Conservation (phyloP, 2,329 filamentous ascomycete species). For the Ophiosphaerella narmari region DNA sequence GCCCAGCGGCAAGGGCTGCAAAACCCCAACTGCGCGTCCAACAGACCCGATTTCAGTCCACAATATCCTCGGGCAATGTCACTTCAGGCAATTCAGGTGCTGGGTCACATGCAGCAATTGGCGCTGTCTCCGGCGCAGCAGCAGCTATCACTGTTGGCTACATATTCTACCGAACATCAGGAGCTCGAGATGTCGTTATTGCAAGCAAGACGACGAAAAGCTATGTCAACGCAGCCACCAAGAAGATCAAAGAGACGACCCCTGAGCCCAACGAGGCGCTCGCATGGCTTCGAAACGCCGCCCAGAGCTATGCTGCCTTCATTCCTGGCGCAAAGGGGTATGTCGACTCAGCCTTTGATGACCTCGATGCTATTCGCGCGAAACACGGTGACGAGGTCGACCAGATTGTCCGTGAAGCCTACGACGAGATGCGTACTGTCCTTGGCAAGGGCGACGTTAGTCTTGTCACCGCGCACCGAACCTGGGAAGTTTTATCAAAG, state of each 20-base stretch:
- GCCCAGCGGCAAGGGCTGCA: constrained; percentile 27
- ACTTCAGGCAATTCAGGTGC: constrained; percentile 25
- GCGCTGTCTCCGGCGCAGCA: constrained; percentile 56
- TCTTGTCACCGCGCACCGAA: constrained; percentile 64
- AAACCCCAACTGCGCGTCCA: constrained; percentile 36
- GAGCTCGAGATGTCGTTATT: constrained; percentile 54
- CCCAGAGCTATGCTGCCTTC: constrained; percentile 71
- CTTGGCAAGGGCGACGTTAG: constrained; percentile 64
- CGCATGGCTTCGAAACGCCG: constrained; percentile 66
- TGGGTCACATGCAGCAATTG: constrained; percentile 50
- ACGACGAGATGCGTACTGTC: constrained; percentile 67
- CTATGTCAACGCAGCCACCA: constrained; percentile 64
- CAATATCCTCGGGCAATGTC: constrained; percentile 21
- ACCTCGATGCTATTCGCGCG: constrained; percentile 68
- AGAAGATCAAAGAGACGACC: constrained; percentile 65
- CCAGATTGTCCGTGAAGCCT: constrained; percentile 68
- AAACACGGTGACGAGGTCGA: constrained; percentile 74
- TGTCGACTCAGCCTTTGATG: constrained; percentile 71
- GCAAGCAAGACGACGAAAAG: constrained; percentile 61
- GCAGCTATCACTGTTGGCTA: constrained; percentile 56
- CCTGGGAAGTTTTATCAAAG: constrained; percentile 67
- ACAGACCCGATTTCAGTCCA: constrained; percentile 41
- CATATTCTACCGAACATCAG: constrained; percentile 60
- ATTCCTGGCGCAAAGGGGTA: constrained; percentile 72
- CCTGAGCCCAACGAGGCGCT: constrained; percentile 71